Conservation (phyloP, 2,329 filamentous ascomycete species). For the Fusarium sp. region DNA sequence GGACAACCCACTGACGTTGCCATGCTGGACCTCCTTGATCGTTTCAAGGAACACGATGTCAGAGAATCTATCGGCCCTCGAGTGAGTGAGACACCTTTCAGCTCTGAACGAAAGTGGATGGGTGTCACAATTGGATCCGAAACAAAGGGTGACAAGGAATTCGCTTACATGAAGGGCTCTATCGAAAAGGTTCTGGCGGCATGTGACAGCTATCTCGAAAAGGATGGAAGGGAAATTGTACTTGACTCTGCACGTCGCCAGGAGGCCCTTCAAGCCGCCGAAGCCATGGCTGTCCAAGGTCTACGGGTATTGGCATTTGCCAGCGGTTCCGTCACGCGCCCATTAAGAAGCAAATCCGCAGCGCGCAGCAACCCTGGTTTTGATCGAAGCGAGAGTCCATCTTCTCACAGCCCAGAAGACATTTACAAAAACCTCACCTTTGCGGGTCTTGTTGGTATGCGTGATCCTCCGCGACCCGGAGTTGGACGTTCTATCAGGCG, state of each 20-base stretch:
- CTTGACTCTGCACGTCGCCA: slow-evolving; percentile 79
- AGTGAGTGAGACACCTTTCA: slow-evolving; percentile 89
- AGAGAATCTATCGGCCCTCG: slow-evolving; percentile 85
- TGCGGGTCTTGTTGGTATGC: slow-evolving; percentile 95
- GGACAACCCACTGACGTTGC: slow-evolving; percentile 97
- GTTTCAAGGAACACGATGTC: slow-evolving; percentile 89
- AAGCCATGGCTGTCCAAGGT: slow-evolving; percentile 87
- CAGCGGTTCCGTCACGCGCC: slow-evolving; percentile 73
- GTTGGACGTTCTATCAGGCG: slow-evolving; percentile 89
- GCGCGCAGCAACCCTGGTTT: slow-evolving; percentile 62
- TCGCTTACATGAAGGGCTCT: slow-evolving; percentile 95
- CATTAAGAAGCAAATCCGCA: slow-evolving; percentile 51
- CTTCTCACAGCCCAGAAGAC: slow-evolving; percentile 67
- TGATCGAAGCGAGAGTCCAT: slow-evolving; percentile 50
- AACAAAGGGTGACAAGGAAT: slow-evolving; percentile 70
- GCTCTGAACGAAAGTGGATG: slow-evolving; percentile 99
- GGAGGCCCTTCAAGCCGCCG: slow-evolving; percentile 80
- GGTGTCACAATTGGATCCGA: slow-evolving; percentile 82
- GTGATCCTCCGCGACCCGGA: slow-evolving; percentile 89
- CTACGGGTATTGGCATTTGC: slow-evolving; percentile 93
- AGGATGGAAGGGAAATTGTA: slow-evolving; percentile 84
- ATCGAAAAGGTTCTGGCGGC: slow-evolving; percentile 85
- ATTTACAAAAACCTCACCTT: slow-evolving; percentile 86
- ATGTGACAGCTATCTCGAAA: slow-evolving; percentile 90
- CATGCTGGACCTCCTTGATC: slow-evolving; percentile 91